Evolutionary conservation across 2,329 filamentous ascomycete genomes (phyloP).

Genomic region (Aspergillus luchuensis): DNA sequence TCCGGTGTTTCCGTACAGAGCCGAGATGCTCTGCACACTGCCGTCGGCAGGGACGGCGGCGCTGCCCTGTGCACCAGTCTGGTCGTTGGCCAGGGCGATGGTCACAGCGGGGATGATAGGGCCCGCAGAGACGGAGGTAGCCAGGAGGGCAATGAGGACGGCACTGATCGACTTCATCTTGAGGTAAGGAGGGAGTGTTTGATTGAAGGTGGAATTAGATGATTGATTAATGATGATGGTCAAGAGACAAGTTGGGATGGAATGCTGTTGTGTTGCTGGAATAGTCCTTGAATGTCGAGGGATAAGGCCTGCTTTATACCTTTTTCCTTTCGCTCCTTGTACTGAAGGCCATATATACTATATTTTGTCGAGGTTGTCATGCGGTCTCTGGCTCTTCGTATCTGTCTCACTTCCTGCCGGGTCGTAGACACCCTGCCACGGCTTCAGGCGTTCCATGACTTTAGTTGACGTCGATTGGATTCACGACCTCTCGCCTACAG

Average conservation of each 20-base stretch:
- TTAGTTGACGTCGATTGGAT: not conserved
- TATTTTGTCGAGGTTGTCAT: not conserved
- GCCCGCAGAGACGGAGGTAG: constrained; percentile 19
- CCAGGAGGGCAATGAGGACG: constrained; percentile 21
- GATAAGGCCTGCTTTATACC: not conserved
- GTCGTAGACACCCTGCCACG: not conserved
- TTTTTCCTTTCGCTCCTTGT: not conserved
- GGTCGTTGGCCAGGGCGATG: constrained; percentile 30
- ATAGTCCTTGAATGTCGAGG: not conserved
- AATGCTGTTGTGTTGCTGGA: not conserved
- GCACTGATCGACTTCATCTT: constrained; percentile 27
- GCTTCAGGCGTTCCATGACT: not conserved
- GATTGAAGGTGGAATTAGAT: not conserved
- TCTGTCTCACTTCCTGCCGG: not conserved
- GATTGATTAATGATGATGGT: not conserved
- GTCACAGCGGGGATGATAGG: constrained; percentile 18
- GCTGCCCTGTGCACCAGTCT: constrained; percentile 27
- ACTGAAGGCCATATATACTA: not conserved
- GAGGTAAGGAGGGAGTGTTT: not conserved
- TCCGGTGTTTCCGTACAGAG: constrained; percentile 27
- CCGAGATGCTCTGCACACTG: constrained; percentile 18
- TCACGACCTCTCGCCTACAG: not conserved
- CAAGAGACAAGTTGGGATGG: not conserved
- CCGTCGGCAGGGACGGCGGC: constrained; percentile 25
- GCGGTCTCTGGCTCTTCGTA: not conserved